phyloP scores from a whole-genome alignment of 2,329 filamentous ascomycete genomes.

The Apiospora arundinis region DNA sequence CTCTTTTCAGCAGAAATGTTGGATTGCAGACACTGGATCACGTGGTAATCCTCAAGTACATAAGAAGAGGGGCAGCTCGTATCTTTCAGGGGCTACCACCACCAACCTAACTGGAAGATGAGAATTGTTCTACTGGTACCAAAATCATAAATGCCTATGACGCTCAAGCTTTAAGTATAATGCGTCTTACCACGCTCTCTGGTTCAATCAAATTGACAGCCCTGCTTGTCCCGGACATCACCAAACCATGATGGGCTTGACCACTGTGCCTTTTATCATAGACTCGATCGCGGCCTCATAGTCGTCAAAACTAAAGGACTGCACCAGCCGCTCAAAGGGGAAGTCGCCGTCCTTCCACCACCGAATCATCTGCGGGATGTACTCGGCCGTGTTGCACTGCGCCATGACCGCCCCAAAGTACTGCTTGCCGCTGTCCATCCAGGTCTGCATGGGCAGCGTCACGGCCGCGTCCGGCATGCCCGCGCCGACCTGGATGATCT shows the following conservation, averaged over 20 bases:
- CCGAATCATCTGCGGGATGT: constrained; percentile 34
- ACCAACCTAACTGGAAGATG: too few relatives aligned
- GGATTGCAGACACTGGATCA: neutral
- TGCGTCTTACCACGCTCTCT: neutral
- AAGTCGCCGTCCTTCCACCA: constrained; percentile 32
- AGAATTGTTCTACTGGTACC: too few relatives aligned
- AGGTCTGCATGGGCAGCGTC: constrained; percentile 48
- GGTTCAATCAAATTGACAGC: neutral
- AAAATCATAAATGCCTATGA: too few relatives aligned
- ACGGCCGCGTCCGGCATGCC: constrained; percentile 51
- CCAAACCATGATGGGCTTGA: constrained; percentile 32
- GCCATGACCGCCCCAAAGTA: constrained; percentile 49
- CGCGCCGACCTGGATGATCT: constrained; percentile 57
- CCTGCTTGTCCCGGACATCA: neutral
- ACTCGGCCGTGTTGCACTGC: constrained; percentile 48
- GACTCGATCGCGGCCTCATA: constrained; percentile 27
- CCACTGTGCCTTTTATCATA: constrained; percentile 29
- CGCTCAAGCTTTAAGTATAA: neutral
- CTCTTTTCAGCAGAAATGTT: neutral
- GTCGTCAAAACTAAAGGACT: constrained; percentile 28
- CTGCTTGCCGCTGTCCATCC: constrained; percentile 54
- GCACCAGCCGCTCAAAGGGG: constrained; percentile 29
- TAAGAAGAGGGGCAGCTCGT: too few relatives aligned
- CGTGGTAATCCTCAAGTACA: too few relatives aligned
- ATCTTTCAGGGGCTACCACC: too few relatives aligned